These are phyloP conservation scores for Breynia disticha DNA, from an alignment of 441 rosid species.

Conservation along the genomic window DNA sequence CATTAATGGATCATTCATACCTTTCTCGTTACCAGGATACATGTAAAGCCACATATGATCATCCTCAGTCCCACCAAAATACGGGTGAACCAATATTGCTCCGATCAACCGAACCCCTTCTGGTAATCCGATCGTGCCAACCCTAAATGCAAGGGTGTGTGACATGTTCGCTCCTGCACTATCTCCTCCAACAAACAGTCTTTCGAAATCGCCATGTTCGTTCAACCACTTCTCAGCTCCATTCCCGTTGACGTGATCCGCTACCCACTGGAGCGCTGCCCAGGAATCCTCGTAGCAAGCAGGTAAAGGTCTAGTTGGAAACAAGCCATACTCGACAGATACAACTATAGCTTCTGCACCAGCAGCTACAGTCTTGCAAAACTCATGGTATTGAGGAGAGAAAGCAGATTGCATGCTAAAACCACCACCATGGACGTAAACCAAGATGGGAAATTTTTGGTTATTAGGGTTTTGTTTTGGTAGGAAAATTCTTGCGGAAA, in stretches of 20 bases:
- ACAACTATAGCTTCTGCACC: constrained; percentile 26
- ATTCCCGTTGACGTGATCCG: constrained; percentile 11
- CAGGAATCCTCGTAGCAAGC: constrained; percentile 37
- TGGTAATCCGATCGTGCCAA: constrained; percentile 22
- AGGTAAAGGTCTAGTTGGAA: constrained; percentile 31
- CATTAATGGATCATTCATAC: constrained; percentile 33
- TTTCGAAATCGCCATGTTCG: constrained; percentile 20
- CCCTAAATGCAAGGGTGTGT: constrained; percentile 17
- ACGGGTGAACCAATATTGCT: constrained; percentile 27
- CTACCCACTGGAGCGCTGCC: constrained; percentile 34
- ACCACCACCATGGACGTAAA: constrained; percentile 41
- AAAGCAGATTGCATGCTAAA: constrained; percentile 26
- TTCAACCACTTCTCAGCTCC: constrained; percentile 40
- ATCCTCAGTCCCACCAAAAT: constrained; percentile 28
- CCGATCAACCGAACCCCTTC: constrained; percentile 23
- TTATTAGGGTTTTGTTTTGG: constrained; percentile 17
- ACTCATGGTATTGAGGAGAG: constrained; percentile 19
- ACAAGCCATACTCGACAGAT: constrained; percentile 33
- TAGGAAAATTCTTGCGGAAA: constrained; percentile 40
- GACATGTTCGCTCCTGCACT: constrained; percentile 34
- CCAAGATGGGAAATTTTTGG: constrained; percentile 29
- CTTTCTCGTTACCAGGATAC: constrained; percentile 19
- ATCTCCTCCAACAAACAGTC: constrained; percentile 29
- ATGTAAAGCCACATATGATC: constrained; percentile 34
- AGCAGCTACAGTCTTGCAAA: constrained; percentile 18